Conservation (phyloP, 208 protist genomes). For the Polymyxa betae region DNA sequence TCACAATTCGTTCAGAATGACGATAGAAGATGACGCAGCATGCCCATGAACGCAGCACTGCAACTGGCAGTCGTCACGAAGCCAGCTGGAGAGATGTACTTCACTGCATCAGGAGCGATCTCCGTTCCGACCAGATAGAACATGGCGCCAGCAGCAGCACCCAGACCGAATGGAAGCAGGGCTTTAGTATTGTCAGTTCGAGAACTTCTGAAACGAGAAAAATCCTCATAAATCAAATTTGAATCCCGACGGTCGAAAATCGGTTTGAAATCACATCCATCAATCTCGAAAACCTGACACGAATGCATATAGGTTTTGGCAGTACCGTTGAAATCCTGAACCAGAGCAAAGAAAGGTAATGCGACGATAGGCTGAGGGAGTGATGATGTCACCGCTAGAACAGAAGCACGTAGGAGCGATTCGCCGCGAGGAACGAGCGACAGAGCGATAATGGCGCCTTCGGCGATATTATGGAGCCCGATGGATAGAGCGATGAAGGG, state of each 20-base stretch:
- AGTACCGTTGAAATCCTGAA: conserved; percentile 9
- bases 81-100: neutral
- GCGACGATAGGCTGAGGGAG: conserved; percentile 28
- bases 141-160: conserved; percentile 29
- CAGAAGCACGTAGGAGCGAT: neutral
- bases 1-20: no score
- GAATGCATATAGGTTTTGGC: neutral
- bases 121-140: neutral
- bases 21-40: no score
- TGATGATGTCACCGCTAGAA: neutral
- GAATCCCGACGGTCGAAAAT: neutral
- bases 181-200: neutral
- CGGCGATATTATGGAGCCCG: conserved; percentile 23
- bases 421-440: neutral
- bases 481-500: neutral
- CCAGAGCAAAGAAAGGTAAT: conserved; percentile 27
- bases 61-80: neutral
- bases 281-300: neutral
- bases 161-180: neutral
- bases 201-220: neutral
- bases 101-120: neutral
- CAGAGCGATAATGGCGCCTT: conserved; percentile 10
- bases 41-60: conserved; percentile 29
- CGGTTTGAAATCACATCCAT: neutral
- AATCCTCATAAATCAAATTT: neutral